phyloP scores from a whole-genome alignment of 1,284 basidiomycete species.

The Fomes fomentarius region DNA sequence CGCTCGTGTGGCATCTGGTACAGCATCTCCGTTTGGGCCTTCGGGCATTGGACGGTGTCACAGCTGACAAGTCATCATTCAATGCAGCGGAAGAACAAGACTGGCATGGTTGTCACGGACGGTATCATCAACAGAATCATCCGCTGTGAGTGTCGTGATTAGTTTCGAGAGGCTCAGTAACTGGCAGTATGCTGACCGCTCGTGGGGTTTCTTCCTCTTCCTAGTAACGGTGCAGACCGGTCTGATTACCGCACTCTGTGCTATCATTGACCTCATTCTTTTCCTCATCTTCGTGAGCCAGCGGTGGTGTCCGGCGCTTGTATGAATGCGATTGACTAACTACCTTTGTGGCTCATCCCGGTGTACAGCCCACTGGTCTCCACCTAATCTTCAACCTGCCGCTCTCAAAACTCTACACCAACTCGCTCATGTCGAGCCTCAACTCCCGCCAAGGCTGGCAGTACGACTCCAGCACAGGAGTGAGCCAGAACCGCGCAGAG shows the following conservation, averaged over 20 bases:
- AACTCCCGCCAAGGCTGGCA: conserved; percentile 34
- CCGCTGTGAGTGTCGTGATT: conserved; percentile 35
- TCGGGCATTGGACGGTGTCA: background rate
- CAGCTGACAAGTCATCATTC: no score
- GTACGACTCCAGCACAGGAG: conserved; percentile 19
- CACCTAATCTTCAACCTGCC: conserved; percentile 36
- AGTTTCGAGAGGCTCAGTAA: no score
- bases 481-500: background rate
- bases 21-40: background rate
- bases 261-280: conserved; percentile 33
- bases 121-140: conserved; percentile 43
- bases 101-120: conserved; percentile 36
- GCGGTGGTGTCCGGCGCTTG: no score
- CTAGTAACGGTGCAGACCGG: conserved; percentile 40
- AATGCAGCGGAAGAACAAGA: conserved; percentile 42
- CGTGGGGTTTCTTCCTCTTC: background rate
- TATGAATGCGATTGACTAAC: no score
- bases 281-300: conserved; percentile 33
- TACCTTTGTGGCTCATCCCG: no score
- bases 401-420: conserved; percentile 36
- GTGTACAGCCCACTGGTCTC: conserved; percentile 27
- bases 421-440: conserved; percentile 36
- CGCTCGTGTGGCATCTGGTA: conserved; percentile 35
- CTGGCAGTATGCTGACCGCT: no score
- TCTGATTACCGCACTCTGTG: conserved; percentile 35